Percentiles rank a stretch among this genome's conserved stretches.
Conservation (phyloP, 2,329 filamentous ascomycete species). For the Exophiala viscosa region DNA sequence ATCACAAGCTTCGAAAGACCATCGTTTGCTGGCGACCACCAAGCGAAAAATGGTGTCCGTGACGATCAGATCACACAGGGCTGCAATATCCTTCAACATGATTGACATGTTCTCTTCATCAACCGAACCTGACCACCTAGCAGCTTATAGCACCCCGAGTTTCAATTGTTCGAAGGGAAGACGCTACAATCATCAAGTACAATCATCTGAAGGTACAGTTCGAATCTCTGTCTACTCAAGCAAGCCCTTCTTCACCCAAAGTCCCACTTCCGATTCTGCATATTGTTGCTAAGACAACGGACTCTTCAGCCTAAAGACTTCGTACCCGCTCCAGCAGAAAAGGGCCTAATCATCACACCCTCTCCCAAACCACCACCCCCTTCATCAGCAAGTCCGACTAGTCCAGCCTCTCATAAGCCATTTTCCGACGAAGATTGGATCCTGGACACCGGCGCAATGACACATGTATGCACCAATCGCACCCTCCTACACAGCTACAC, state of each 20-base stretch:
- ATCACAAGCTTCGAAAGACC: neutral
- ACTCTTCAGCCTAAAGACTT: neutral
- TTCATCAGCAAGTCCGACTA: neutral
- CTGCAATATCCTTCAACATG: neutral
- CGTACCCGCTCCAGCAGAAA: conserved; percentile 6
- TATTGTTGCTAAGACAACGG: neutral
- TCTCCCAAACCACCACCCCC: conserved; percentile 1
- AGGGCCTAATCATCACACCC: conserved; percentile 8
- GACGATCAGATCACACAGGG: neutral
- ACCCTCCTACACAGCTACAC: conserved; percentile 12
- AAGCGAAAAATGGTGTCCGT: too few species aligned
- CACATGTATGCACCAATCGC: conserved; percentile 17
- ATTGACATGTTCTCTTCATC: neutral
- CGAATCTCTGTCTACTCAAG: neutral
- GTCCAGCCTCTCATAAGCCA: conserved; percentile 1
- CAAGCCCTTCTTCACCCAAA: neutral
- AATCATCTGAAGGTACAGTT: conserved; percentile 11
- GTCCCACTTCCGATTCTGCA: neutral
- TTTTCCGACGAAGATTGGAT: conserved; percentile 14
- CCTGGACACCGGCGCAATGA: conserved; percentile 18
- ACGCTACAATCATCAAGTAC: conserved; percentile 16
- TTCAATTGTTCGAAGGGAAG: conserved; percentile 8
- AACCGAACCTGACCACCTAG: neutral
- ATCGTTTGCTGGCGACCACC: too few species aligned
- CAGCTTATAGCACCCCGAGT: conserved; percentile 10